Conservation (phyloP, 148 eudicot genomes). For the Rhododendron vialii region DNA sequence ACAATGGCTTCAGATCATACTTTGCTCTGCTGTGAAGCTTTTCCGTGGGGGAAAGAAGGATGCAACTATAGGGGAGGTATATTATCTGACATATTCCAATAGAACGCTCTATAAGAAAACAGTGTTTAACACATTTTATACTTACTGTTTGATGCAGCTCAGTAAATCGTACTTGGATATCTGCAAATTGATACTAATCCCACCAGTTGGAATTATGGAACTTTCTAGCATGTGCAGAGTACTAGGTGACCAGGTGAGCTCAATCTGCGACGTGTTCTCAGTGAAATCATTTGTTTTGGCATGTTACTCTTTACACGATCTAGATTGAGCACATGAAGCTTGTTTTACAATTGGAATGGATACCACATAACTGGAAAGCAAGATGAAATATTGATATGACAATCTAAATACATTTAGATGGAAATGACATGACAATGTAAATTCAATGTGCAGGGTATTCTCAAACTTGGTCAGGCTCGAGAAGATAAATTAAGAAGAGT, state of each 20-base stretch:
- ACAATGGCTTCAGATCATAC: slow-evolving; percentile 52
- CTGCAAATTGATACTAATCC: slow-evolving; percentile 62
- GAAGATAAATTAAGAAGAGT: slow-evolving; percentile 64
- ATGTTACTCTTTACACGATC: background rate
- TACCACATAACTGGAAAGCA: background rate
- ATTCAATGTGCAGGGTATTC: slow-evolving; percentile 50
- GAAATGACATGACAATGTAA: background rate
- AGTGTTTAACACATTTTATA: background rate
- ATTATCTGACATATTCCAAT: background rate
- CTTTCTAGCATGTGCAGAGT: slow-evolving; percentile 82
- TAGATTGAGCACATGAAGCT: background rate
- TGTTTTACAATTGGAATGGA: background rate
- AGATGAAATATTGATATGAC: background rate
- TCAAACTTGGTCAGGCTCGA: slow-evolving; percentile 66
- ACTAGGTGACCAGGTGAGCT: slow-evolving; percentile 74
- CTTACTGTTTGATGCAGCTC: slow-evolving; percentile 41
- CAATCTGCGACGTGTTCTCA: background rate
- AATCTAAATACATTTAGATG: background rate
- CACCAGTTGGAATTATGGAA: slow-evolving; percentile 65
- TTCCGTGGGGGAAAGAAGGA: slow-evolving; percentile 74
- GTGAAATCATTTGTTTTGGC: background rate
- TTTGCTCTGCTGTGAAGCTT: slow-evolving; percentile 86
- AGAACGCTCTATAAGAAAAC: background rate
- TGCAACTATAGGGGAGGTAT: slow-evolving; percentile 79
- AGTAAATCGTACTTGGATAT: slow-evolving; percentile 63